Evolutionary conservation across 768 basidiomycete genomes (phyloP).

Genomic region (Asterophora lycoperdoides): DNA sequence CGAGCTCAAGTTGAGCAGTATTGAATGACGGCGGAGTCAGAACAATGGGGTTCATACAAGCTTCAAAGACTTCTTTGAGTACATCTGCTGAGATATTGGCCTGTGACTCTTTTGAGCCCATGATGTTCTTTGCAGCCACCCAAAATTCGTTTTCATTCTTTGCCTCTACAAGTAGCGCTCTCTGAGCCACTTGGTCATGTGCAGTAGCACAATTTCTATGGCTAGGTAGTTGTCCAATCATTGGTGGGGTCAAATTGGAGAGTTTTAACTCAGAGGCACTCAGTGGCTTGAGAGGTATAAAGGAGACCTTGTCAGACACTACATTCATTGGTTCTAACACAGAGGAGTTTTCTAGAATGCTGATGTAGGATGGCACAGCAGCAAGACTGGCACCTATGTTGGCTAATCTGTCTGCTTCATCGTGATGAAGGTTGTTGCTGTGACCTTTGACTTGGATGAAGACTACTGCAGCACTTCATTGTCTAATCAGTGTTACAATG

Average conservation of each 20-base stretch:
- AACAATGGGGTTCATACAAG: slow-evolving; percentile 2
- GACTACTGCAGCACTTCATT: neutral
- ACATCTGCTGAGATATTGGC: neutral
- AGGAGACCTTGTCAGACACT: neutral
- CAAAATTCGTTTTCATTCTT: neutral
- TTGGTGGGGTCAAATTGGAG: neutral
- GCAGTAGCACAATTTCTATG: neutral
- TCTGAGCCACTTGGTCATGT: neutral
- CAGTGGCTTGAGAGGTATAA: neutral
- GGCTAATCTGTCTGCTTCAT: neutral
- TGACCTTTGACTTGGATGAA: neutral
- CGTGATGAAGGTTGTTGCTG: neutral
- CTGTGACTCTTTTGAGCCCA: neutral
- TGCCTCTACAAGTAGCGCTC: neutral
- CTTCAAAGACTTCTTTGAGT: neutral
- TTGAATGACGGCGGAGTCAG: neutral
- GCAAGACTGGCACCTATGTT: neutral
- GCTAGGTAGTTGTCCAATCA: neutral
- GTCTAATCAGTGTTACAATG: slow-evolving; percentile 6
- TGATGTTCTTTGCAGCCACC: neutral
- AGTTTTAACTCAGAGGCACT: neutral
- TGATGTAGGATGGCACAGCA: neutral
- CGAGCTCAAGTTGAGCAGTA: neutral
- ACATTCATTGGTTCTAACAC: too few species aligned
- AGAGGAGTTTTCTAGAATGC: too few species aligned